phyloP scores from a whole-genome alignment of 345 rosid species.

The Boechera stricta region DNA sequence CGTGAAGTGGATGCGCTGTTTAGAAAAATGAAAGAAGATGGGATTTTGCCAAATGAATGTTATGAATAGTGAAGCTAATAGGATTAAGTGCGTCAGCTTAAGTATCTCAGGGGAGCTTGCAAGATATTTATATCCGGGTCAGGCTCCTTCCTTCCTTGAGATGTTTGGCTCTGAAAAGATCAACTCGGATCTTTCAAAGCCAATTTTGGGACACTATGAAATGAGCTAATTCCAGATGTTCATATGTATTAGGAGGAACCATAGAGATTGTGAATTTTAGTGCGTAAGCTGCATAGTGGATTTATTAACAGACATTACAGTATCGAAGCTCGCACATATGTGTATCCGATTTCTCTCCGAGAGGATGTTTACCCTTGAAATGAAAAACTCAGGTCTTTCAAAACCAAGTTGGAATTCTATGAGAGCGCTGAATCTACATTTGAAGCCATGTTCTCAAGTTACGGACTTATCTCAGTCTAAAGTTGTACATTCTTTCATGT shows the following conservation, averaged over 20 bases:
- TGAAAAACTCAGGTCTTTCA: background rate
- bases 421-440: conserved; percentile 11
- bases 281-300: background rate
- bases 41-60: conserved; percentile 39
- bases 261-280: background rate
- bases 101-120: conserved; percentile 30
- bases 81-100: conserved; percentile 7
- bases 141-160: conserved; percentile 5
- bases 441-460: conserved; percentile 23
- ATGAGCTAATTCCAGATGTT: conserved; percentile 22
- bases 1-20: conserved; percentile 46
- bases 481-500: conserved; percentile 30
- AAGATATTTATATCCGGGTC: background rate
- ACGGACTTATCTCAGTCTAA: background rate
- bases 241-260: conserved; percentile 10
- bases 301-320: conserved; percentile 11
- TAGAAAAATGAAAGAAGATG: conserved; percentile 43
- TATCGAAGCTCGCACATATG: conserved; percentile 8
- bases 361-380: conserved; percentile 12
- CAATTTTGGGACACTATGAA: conserved; percentile 6
- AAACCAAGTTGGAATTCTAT: conserved; percentile 3
- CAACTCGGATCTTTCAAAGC: conserved; percentile 16
- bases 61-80: conserved; percentile 18
- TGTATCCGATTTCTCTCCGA: background rate
- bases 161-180: conserved; percentile 19